Percentiles rank a stretch among this genome's conserved stretches.
These are phyloP conservation scores for Vaccinium macrocarpon DNA, from an alignment of 148 eudicot genomes.

Conservation along the genomic window DNA sequence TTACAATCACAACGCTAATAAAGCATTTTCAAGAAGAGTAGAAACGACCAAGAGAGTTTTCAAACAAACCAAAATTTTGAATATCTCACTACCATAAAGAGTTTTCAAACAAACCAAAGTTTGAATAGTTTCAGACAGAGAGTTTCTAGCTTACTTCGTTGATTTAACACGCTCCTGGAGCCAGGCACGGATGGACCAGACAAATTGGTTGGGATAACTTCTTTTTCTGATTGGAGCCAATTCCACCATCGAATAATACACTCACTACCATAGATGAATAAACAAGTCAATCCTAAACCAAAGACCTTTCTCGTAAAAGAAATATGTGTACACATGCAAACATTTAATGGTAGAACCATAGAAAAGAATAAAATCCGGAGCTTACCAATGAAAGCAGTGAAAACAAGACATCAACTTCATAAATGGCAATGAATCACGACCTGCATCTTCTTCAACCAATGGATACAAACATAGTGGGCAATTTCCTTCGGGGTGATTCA, in stretches of 20 bases:
- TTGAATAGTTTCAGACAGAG: not conserved
- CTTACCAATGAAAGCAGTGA: slow-evolving; percentile 94
- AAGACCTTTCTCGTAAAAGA: slow-evolving; percentile 2
- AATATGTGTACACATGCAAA: not conserved
- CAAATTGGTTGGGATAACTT: slow-evolving; percentile 23
- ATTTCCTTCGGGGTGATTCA: slow-evolving; percentile 96
- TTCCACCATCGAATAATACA: slow-evolving; percentile 91
- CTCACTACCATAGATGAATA: slow-evolving; percentile 41
- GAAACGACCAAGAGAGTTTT: not conserved
- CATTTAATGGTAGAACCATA: not conserved
- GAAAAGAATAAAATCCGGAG: not conserved
- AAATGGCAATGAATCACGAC: slow-evolving; percentile 45
- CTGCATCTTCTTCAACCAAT: slow-evolving; percentile 57
- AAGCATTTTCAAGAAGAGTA: not conserved
- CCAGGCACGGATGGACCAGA: slow-evolving; percentile 28
- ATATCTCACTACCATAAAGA: not conserved
- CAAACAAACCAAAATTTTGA: not conserved
- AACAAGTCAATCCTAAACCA: slow-evolving; percentile 17
- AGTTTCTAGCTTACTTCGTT: slow-evolving; percentile 30
- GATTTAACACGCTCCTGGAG: slow-evolving; percentile 23
- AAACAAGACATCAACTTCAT: slow-evolving; percentile 99
- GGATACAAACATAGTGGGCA: slow-evolving; percentile 89
- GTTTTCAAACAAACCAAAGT: not conserved
- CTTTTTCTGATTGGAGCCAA: slow-evolving; percentile 59
- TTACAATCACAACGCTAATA: not conserved